Evolutionary conservation across 1,139 yeast species (phyloP).

Genomic region (Saccharomycopsis hybrid): DNA sequence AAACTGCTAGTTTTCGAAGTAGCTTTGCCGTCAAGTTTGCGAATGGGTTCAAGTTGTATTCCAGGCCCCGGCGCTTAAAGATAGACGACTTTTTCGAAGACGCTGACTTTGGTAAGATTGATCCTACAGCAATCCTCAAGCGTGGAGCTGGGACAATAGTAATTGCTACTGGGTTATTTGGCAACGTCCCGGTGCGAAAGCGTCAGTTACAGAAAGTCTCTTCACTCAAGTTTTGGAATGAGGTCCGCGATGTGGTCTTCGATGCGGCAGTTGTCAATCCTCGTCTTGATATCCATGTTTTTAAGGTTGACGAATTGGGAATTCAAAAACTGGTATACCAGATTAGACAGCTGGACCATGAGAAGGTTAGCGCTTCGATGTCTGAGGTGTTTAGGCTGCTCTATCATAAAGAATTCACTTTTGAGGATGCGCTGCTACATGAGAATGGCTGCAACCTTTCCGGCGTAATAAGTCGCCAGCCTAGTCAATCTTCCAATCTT

Average conservation of each 20-base stretch:
- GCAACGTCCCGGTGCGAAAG: constrained; percentile 53
- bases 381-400: too few species aligned
- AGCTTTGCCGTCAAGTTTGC: constrained; percentile 25
- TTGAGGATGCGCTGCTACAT: too few species aligned
- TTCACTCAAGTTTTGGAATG: constrained; percentile 27
- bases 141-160: constrained; percentile 45
- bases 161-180: constrained; percentile 42
- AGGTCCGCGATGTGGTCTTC: constrained; percentile 33
- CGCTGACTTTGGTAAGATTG: background rate
- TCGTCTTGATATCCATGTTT: constrained; percentile 25
- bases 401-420: too few species aligned
- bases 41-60: background rate
- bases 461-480: too few species aligned
- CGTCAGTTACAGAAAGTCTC: constrained; percentile 28
- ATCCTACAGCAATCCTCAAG: background rate
- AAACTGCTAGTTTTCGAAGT: constrained; percentile 25
- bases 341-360: background rate
- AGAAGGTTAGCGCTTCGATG: background rate
- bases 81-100: background rate
- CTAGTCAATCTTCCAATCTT: constrained; percentile 29
- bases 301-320: constrained; percentile 19
- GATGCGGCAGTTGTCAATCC: constrained; percentile 32
- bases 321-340: constrained; percentile 5
- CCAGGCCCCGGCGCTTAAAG: background rate
- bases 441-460: too few species aligned